Evolutionary conservation across 306 rosid species (phyloP), one percentile per base, ranked within the genome.

Genomic region (Oemleria cerasiformis): DNA sequence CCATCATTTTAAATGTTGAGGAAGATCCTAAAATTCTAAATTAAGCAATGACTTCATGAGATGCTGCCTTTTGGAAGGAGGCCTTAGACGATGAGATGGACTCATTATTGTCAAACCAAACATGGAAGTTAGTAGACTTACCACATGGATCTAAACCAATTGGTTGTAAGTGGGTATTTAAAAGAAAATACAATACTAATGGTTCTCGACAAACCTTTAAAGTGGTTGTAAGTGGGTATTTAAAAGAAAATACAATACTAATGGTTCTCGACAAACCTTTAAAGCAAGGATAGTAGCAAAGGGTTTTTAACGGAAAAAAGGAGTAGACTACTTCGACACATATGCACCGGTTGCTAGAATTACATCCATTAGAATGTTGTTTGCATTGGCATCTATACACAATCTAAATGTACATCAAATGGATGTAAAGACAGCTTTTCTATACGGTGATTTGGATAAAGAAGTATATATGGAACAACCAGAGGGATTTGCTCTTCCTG

Each of bases 81-180:
- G 57, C 20, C 20, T 1, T 51, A 8, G 20, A 51, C 13, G 11
- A 51, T 51, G 16, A 51, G 20, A 51, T 51, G 20, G 16, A 51
- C 20, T 51, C 57, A 4, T 12, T 51, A 2, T 12, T 51, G 16
- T 51, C 57, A 51, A 51, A 51, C 20, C 57, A 51, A 51, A 51
- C 57, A 12, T 51, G 11, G 67, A 14, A 25, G 4, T 30, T 62
- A 40, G 68, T 14, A 12, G 7, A 51, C 13, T 51, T 51, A 4
- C 57, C 57, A n/a, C 11, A 51, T 8, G 57, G 57, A 51, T 63
- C 49, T 38, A 63, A 63, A 5, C 20, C 68, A 12, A 63, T 15
- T 2, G 68, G 68, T 9, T 63, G 68, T n/a, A 63, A 40, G 3
- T 63, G 68, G 68, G 6, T 63, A 39, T 63, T 63, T 63, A 63